Percentiles rank a stretch among this genome's conserved stretches.
phyloP scores from a whole-genome alignment of 495 filamentous ascomycete species.

The Coniosporium apollinis region DNA sequence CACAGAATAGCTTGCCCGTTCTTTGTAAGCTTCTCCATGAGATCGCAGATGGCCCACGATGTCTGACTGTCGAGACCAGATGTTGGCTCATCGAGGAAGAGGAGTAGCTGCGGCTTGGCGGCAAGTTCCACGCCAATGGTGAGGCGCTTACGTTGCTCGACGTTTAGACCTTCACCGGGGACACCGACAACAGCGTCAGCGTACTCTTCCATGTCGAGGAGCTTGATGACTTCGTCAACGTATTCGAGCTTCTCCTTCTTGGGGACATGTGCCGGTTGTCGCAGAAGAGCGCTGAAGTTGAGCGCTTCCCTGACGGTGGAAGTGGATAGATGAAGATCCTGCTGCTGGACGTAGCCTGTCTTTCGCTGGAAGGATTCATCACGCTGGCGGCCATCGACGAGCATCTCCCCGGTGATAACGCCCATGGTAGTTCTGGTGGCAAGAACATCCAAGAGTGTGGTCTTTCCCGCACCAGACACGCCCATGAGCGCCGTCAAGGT shows the following conservation, averaged over 20 bases:
- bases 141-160: slow-evolving; percentile 30
- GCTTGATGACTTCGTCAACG: slow-evolving; percentile 35
- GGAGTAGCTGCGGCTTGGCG: slow-evolving; percentile 40
- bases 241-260: slow-evolving; percentile 32
- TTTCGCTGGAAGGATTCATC: slow-evolving; percentile 20
- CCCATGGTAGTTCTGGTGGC: slow-evolving; percentile 19
- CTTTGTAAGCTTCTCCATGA: slow-evolving; percentile 68
- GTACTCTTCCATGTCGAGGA: slow-evolving; percentile 30
- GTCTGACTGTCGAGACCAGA: slow-evolving; percentile 61
- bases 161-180: slow-evolving; percentile 14
- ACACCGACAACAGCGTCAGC: slow-evolving; percentile 22
- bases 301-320: slow-evolving; percentile 20
- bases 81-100: slow-evolving; percentile 51
- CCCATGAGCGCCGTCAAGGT: slow-evolving; percentile 21
- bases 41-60: slow-evolving; percentile 64
- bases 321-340: slow-evolving; percentile 17
- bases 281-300: slow-evolving; percentile 19
- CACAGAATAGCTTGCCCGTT: slow-evolving; percentile 77
- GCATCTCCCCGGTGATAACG: slow-evolving; percentile 16
- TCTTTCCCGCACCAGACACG: slow-evolving; percentile 19
- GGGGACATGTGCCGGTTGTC: slow-evolving; percentile 9
- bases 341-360: slow-evolving; percentile 20
- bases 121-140: slow-evolving; percentile 44
- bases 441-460: slow-evolving; percentile 20
- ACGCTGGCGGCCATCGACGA: slow-evolving; percentile 17